Base-by-base conservation (phyloP, 2,329 filamentous ascomycete species). In the Fusarium sp. region DNA sequence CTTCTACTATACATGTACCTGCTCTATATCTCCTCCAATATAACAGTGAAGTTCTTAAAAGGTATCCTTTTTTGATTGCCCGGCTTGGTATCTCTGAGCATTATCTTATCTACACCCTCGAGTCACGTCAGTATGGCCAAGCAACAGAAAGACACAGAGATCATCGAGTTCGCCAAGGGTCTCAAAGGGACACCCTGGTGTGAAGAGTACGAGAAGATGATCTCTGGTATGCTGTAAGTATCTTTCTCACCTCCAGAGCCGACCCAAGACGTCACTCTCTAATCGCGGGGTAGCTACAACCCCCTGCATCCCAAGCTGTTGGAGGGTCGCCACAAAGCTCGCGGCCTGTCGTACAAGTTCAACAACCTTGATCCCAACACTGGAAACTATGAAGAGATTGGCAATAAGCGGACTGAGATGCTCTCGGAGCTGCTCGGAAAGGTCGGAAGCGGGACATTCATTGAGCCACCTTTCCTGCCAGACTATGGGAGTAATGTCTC, bases 401-500 rank as follows among this genome's bases (percentile, higher is more conserved):
- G 15, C 4, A 17, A 35, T 4, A 57, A 52, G 18, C 55, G 60
- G 0, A 13, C 37, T 2, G 49, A 72, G 21, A 40, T 74, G 8
- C 57, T 74, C 0, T 49, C 46, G 1, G 63, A 59, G 11, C 52
- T 74, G 13, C 66, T 72, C 9, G 72, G 70, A 27, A 59, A 57
- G 10, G 62, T 72, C 40, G 70, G 72, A 13, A 15, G 20, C 4
- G 84, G 84, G 0, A 81, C 79, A 23, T 85, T 84, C 64, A 84
- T 91, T 35, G 88, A 91, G 69, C 85, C 88, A 0, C 88, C 88
- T 0, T 80, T 91, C 56, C 81, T 80, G 37, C 81, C 90, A 33
- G 89, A 91, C 73, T 91, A 91, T 59, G 89, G 89, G 3, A 87
- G 86, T 74, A 91, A 91, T 70, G 84, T 90, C 65, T 82, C 79